Evolutionary conservation across 2,329 filamentous ascomycete species (phyloP).

Genomic region (Lecanosticta acicola): DNA sequence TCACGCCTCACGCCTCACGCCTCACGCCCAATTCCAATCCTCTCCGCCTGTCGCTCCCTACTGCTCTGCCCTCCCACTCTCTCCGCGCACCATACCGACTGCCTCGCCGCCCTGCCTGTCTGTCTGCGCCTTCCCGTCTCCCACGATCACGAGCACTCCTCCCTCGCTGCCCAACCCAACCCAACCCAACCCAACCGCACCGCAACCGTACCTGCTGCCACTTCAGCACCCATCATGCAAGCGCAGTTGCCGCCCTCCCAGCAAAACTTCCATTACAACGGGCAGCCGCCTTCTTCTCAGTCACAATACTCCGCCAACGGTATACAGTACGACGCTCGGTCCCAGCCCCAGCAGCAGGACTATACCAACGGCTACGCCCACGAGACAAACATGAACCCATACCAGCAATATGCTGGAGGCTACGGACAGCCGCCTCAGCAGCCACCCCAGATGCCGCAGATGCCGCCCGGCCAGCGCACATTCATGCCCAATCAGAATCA

Average conservation of each 20-base stretch:
- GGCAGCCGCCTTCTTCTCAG: conserved; percentile 6
- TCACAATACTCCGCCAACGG: conserved; percentile 18
- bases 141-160: conserved; percentile 3
- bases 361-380: conserved; percentile 19
- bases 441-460: conserved; percentile 10
- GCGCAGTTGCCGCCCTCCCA: conserved; percentile 10
- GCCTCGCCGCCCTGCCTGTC: neutral
- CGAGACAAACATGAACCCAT: conserved; percentile 22
- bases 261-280: conserved; percentile 10
- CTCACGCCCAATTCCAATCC: too few relatives aligned
- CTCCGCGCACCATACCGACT: neutral
- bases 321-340: conserved; percentile 11
- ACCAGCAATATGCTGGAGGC: conserved; percentile 16
- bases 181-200: neutral
- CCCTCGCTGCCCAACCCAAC: neutral
- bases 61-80: neutral
- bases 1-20: too few relatives aligned
- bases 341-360: conserved; percentile 13
- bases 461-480: conserved; percentile 12
- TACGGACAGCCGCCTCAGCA: conserved; percentile 17
- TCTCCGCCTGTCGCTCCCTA: neutral
- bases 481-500: conserved; percentile 19
- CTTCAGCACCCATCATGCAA: conserved; percentile 10
- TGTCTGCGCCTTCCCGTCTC: conserved; percentile 5
- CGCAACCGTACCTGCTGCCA: neutral